phyloP scores from a whole-genome alignment of 2,329 filamentous ascomycete species.

The Gliomastix tumulicola region DNA sequence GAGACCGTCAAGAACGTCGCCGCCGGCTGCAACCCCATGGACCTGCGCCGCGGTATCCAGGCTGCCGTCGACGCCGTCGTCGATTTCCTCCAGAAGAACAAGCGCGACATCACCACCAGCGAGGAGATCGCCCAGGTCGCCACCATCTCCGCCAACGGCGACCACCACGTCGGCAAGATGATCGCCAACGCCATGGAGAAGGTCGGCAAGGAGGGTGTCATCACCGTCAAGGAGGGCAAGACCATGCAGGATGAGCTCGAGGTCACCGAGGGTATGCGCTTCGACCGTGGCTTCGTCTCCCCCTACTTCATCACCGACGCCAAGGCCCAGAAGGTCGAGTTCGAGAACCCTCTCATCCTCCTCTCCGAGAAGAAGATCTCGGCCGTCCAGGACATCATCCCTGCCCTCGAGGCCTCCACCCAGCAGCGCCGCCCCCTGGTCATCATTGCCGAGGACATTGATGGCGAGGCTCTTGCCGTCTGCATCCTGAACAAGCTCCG shows the following conservation, averaged over 20 bases:
- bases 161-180: slow-evolving; percentile 88
- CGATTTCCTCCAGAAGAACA: slow-evolving; percentile 89
- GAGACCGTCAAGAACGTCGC: slow-evolving; percentile 99
- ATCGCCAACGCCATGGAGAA: slow-evolving; percentile 99
- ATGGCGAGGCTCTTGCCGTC: slow-evolving; percentile 95
- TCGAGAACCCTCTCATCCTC: slow-evolving; percentile 97
- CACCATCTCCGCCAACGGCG: slow-evolving; percentile 96
- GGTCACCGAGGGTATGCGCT: slow-evolving; percentile 99
- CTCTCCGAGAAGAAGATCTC: slow-evolving; percentile 99
- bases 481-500: slow-evolving; percentile 99
- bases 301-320: slow-evolving; percentile 99
- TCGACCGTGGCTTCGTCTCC: slow-evolving; percentile 97
- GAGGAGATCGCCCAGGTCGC: slow-evolving; percentile 97
- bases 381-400: slow-evolving; percentile 96
- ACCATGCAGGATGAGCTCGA: slow-evolving; percentile 96
- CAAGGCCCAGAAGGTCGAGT: slow-evolving; percentile 98
- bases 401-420: slow-evolving; percentile 93
- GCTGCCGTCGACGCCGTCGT: slow-evolving; percentile 92
- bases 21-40: slow-evolving; percentile 99
- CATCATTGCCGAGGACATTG: slow-evolving; percentile 98
- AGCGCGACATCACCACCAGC: slow-evolving; percentile 95
- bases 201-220: slow-evolving; percentile 99
- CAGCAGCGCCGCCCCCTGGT: slow-evolving; percentile 91
- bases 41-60: slow-evolving; percentile 93
- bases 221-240: slow-evolving; percentile 99